phyloP scores from a whole-genome alignment of 1,284 basidiomycete genomes.

The Moniliophthora roreri region DNA sequence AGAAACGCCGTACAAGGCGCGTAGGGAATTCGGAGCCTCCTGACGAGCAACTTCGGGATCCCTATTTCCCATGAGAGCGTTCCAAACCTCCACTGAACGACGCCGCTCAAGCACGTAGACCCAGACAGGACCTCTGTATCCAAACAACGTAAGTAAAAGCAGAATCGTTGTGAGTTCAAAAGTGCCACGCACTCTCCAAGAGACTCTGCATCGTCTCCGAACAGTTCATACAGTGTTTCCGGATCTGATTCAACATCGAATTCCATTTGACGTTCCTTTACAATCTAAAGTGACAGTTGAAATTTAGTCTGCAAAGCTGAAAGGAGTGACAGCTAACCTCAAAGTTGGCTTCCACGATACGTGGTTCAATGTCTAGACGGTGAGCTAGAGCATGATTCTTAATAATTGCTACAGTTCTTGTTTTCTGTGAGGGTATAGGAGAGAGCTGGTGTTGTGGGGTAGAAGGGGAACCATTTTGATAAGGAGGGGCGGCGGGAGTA shows the following conservation, averaged over 20 bases:
- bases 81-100: conserved; percentile 74
- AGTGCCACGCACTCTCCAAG: conserved; percentile 64
- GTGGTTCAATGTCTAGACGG: conserved; percentile 72
- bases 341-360: conserved; percentile 74
- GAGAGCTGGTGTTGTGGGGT: conserved; percentile 21
- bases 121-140: conserved; percentile 74
- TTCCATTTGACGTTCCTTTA: conserved; percentile 82
- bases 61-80: conserved; percentile 66
- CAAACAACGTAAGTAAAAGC: conserved; percentile 8
- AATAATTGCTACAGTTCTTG: conserved; percentile 77
- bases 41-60: conserved; percentile 57
- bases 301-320: conserved; percentile 4
- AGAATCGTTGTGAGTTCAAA: conserved; percentile 4
- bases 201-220: conserved; percentile 71
- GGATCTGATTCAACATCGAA: conserved; percentile 78
- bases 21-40: conserved; percentile 60
- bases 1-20: conserved; percentile 63
- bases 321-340: conserved; percentile 48
- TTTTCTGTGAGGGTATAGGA: conserved; percentile 23
- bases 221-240: conserved; percentile 71
- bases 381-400: conserved; percentile 70
- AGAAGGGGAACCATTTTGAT: conserved; percentile 14
- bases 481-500: conserved; percentile 8
- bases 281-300: conserved; percentile 48
- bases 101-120: conserved; percentile 81